Evolutionary conservation across 495 filamentous ascomycete species (phyloP), one percentile per base, ranked within the genome.

Genomic region (Cryomyces minteri): DNA sequence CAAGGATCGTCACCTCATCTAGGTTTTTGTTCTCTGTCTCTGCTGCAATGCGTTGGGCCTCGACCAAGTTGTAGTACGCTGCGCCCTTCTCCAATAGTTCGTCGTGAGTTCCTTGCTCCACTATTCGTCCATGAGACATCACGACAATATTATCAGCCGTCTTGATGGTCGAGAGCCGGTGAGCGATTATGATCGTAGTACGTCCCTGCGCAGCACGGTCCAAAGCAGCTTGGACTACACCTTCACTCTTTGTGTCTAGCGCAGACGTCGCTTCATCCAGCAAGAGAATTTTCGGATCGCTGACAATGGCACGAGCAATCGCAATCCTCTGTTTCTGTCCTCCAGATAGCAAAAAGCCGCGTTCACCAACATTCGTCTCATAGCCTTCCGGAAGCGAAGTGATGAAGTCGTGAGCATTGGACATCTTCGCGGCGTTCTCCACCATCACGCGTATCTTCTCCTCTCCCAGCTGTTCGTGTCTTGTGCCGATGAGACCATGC

Each of bases 251-350:
- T 41, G 90, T 94, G 59, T 98, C 90, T n/a, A 98, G 69, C 2
- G 87, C 87, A 31, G 80, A 84, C 1, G 90, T 98, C 18, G 90
- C 90, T 62, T 98, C 90, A 54, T 98, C 90, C 11, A 98, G 76
- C 4, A 98, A 66, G 0, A 98, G 69, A 54, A 98, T 85, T 66
- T 90, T 92, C n/a, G 90, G 90, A 57, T 98, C 82, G 40, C 78
- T 84, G 30, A 96, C 84, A 45, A 98, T 77, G 31, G 88, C 88
- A 54, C 90, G 76, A 6, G 90, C 88, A 62, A 82, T 82, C 4
- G 76, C 75, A 58, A 95, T 90, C 48, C 90, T 83, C 59, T 98
- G 90, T 60, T 94, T 95, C 64, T 98, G 90, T 30, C 90, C 90
- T 60, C 90, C 90, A 45, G 81, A 88, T 33, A 98, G 69, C 37